A percentile compares a stretch with the other conserved stretches of the same genome.
Evolutionary conservation across 2,329 filamentous ascomycete genomes (phyloP).

Genomic region (Clarireedia paspali): DNA sequence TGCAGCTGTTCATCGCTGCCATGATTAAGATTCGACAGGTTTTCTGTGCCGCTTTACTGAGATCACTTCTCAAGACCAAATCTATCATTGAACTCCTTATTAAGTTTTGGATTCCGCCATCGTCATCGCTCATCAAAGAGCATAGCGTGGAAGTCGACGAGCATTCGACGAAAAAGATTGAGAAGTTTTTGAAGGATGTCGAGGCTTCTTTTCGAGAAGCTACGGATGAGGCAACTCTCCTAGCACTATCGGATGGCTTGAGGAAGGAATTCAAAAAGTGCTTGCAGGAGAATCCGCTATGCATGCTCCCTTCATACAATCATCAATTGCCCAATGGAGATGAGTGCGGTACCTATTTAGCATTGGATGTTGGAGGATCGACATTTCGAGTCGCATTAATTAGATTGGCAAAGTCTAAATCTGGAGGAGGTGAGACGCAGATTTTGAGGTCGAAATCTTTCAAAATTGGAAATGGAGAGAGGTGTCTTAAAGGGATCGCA

Average conservation of each 20-base stretch:
- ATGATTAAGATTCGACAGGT: constrained; percentile 51
- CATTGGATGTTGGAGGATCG: constrained; percentile 62
- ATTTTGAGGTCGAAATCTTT: constrained; percentile 50
- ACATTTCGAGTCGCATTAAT: constrained; percentile 59
- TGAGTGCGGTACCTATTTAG: constrained; percentile 52
- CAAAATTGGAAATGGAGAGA: constrained; percentile 48
- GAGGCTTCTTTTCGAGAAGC: constrained; percentile 44
- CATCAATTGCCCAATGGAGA: constrained; percentile 53
- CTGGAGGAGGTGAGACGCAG: constrained; percentile 35
- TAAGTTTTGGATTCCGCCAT: constrained; percentile 40
- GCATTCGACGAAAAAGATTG: constrained; percentile 12
- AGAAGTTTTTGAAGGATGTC: constrained; percentile 49
- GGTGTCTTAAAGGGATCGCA: constrained; percentile 46
- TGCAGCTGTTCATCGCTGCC: constrained; percentile 46
- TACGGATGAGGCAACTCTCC: constrained; percentile 35
- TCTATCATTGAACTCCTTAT: constrained; percentile 51
- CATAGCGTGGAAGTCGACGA: constrained; percentile 13
- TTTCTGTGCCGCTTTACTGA: constrained; percentile 46
- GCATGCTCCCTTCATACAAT: constrained; percentile 61
- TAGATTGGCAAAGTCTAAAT: constrained; percentile 43
- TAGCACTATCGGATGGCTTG: constrained; percentile 40
- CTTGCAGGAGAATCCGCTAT: constrained; percentile 44
- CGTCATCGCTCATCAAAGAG: constrained; percentile 18
- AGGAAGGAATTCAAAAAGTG: constrained; percentile 48
- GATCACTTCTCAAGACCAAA: constrained; percentile 51